Base-by-base conservation (phyloP, 2,329 filamentous ascomycete species). In the Penicillium sp. region DNA sequence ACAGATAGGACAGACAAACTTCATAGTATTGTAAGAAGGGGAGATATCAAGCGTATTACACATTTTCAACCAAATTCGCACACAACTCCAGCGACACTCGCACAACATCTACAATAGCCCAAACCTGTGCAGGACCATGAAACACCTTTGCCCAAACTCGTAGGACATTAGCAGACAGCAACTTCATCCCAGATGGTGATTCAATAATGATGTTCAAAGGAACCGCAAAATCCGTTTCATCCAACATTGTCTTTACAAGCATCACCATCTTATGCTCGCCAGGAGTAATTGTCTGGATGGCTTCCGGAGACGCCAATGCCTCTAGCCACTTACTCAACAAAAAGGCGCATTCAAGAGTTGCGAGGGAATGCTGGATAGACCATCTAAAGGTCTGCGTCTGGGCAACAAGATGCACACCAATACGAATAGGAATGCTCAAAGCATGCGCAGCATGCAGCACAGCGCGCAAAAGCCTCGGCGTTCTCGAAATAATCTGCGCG, bases 381-480 rank as follows among this genome's bases (percentile, higher is more conserved):
- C 63, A 66, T 11, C 47, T 39, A 10, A 64, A 60, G 0, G 59
- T 48, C 39, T 65, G 64, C 16, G 50, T 65, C 4, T 51, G 53
- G 0, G 61, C 55, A 10, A 63, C 61, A 16, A 59, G 60, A 29
- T 61, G 59, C 16, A 63, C 55, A 0, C 62, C 62, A 6, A 67
- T 58, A 14, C 59, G 56, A 7, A 67, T 56, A 2, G 66, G 66
- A n/a, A 87, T 84, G 4, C 84, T 85, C 29, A 89, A 72, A 0
- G 85, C 85, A 65, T 88, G 86, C 29, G 86, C 83, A 1, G 84
- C 84, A 64, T 89, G 85, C 29, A 87, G 78, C 1, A 88, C 81
- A 0, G 85, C 85, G 46, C 84, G 76, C 34, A 82, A 81, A 18
- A 88, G 77, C 41, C 81, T 81, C 8, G 79, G 72, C 35, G 80